Conservation (phyloP, 2,329 filamentous ascomycete species). For the Dactylellina sp. region DNA sequence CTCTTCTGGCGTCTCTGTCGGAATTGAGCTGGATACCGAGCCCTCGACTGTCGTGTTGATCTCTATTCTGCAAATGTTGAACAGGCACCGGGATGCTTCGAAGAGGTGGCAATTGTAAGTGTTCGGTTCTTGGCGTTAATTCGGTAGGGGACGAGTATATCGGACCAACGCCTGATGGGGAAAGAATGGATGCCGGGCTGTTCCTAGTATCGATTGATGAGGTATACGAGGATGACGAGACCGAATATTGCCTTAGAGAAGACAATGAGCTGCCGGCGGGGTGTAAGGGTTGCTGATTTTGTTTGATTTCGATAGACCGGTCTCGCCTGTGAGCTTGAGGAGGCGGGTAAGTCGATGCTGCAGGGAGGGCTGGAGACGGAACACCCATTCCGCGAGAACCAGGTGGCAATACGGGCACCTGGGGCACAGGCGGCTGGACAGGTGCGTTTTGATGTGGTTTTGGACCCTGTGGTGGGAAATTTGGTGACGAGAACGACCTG, state of each 20-base stretch:
- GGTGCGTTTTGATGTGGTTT: conserved; percentile 17
- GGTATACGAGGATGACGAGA: conserved; percentile 49
- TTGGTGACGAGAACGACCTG: conserved; percentile 52
- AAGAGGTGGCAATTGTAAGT: conserved; percentile 48
- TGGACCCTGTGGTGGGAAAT: conserved; percentile 33
- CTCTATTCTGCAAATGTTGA: conserved; percentile 33
- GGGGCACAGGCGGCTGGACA: conserved; percentile 29
- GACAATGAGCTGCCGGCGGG: conserved; percentile 27
- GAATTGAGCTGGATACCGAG: conserved; percentile 23
- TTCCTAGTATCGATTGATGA: conserved; percentile 49
- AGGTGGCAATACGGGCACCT: conserved; percentile 16
- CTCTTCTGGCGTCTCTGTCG: conserved; percentile 22
- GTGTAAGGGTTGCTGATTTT: conserved; percentile 24
- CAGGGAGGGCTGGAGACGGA: conserved; percentile 20
- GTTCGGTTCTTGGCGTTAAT: conserved; percentile 47
- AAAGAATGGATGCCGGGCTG: conserved; percentile 43
- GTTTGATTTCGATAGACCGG: conserved; percentile 43
- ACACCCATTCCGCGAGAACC: conserved; percentile 34
- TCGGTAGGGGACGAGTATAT: conserved; percentile 53
- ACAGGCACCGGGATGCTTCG: conserved; percentile 22
- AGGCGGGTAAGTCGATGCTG: conserved; percentile 35
- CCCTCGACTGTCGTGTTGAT: conserved; percentile 28
- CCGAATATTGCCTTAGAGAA: conserved; percentile 50
- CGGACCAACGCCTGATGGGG: conserved; percentile 47
- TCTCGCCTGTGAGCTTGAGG: conserved; percentile 32